These are phyloP conservation scores for Gloeopeniophorella convolvens DNA, from an alignment of 768 basidiomycete genomes.

Conservation along the genomic window DNA sequence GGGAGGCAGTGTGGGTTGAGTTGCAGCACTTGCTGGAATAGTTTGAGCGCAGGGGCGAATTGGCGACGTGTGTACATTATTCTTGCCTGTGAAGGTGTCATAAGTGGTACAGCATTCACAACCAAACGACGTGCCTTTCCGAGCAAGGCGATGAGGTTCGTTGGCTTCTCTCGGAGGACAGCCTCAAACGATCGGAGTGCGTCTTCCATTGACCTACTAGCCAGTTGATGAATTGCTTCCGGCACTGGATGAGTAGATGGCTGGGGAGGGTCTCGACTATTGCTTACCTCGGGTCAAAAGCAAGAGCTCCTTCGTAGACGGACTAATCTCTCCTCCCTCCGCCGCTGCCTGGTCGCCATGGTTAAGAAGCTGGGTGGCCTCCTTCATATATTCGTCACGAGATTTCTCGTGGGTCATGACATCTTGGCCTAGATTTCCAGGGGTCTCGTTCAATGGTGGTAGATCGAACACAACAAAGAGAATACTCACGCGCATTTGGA, in stretches of 20 bases:
- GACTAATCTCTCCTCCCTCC: conserved; percentile 54
- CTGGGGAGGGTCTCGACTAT: background rate
- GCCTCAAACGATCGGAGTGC: conserved; percentile 78
- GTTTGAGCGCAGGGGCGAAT: conserved; percentile 70
- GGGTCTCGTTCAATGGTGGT: background rate
- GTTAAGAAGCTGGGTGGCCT: conserved; percentile 66
- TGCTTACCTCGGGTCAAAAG: conserved; percentile 61
- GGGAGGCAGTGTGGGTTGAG: conserved; percentile 76
- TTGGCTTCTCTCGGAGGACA: conserved; percentile 70
- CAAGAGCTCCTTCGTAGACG: conserved; percentile 41
- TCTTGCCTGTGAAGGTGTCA: conserved; percentile 51
- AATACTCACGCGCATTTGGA: conserved; percentile 60
- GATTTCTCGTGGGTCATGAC: conserved; percentile 49
- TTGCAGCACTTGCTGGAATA: conserved; percentile 80
- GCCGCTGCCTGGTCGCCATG: conserved; percentile 43
- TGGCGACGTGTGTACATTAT: conserved; percentile 77
- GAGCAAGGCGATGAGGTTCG: conserved; percentile 79
- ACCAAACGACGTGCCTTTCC: conserved; percentile 60
- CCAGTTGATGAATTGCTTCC: conserved; percentile 75
- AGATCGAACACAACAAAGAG: background rate
- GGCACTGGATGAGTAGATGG: conserved; percentile 1
- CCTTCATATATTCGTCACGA: conserved; percentile 62
- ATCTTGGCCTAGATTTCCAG: conserved; percentile 49
- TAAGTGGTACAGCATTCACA: background rate
- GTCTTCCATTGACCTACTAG: conserved; percentile 73